Percentiles rank a stretch among this genome's conserved stretches.
Conservation (phyloP, 176 grass and related monocot genomes). For the maize (Zea mays) region Zm-B73-REFERENCE-NAM-5.0 NC_050096.1:291928001-291928500, state of each 20-base stretch:
- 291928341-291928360: too few species aligned
- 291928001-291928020: neutral
- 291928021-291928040: neutral
- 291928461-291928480: too few species aligned
- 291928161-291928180: neutral
- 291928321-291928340: too few species aligned
- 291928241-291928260: neutral
- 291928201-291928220: neutral
- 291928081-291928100: neutral
- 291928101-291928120: neutral
- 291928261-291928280: neutral
- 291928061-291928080: neutral
- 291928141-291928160: neutral
- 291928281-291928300: too few species aligned
- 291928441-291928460: too few species aligned
- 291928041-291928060: neutral
- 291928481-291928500: too few species aligned
- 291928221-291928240: neutral
- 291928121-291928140: neutral
- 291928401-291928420: too few species aligned
- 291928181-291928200: neutral
- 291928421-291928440: too few species aligned
- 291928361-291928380: too few species aligned
- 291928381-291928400: too few species aligned
- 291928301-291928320: too few species aligned